Base-by-base conservation (phyloP, 495 filamentous ascomycete species). In the Penicillium psychrofluorescens region DNA sequence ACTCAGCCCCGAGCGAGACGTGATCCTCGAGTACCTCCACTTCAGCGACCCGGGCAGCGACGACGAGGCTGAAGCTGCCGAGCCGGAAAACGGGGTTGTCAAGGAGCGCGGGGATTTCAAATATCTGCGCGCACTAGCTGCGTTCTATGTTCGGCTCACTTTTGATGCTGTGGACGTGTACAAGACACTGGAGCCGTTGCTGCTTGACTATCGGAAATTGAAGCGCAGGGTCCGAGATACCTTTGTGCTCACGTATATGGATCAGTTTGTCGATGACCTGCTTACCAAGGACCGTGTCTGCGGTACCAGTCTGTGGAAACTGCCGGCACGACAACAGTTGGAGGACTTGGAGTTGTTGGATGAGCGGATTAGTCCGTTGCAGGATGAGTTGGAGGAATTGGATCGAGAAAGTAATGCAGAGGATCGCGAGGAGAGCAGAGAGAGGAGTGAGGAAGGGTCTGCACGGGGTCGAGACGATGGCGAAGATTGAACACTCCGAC, bases 261-360 rank as follows among this genome's bases (percentile, higher is more conserved):
- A 99, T 67, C 83, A 88, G 58, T 97, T 99, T 56, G 76, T 97
- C 40, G 92, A 97, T 66, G 87, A 94, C 48, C 66, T 99, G 43
- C 68, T 99, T 43, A 87, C 81, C 0, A 94, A 95, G 67, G 86
- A 94, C 43, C 76, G 92, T 48, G 81, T 95, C 1, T 97, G 90
- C 51, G 90, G 82, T 36, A 96, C 95, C 8, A 94, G 83, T 57
- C 57, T 99, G 44, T 94, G 88, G 83, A 94, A 95, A 72, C 73
- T 99, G 67, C 85, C 90, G 8, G 80, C 78, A 43, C 72, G 92
- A 54, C 77, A 83, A 46, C 74, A 87, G 43, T 58, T 99, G 61
- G 94, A 99, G 73, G 92, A 99, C 66, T 59, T 90, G 56, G 92
- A 92, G 39, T 50, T 90, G 53, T 55, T 99, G 56, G 94, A 97